Evolutionary conservation across 1,139 yeast genomes (phyloP), one percentile per base, ranked within the genome.

Genomic region (Saccharomyces pastorianus): DNA sequence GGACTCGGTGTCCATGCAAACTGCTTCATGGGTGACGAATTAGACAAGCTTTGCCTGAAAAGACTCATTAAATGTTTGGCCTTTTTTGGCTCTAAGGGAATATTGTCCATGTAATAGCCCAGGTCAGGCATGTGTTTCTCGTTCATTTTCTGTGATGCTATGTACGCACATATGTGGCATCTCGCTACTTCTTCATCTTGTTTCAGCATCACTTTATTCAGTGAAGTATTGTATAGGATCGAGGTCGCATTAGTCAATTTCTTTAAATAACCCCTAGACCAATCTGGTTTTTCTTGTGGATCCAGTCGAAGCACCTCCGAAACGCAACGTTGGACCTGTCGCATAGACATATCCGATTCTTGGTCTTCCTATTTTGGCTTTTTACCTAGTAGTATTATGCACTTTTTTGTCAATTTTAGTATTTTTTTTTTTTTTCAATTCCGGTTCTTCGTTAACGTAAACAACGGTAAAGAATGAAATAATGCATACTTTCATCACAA

Each of bases 91-190:
- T 83, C 85, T 4, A 83, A 68, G 0, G 93, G 91, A 8, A 85
- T 77, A 57, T 75, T 76, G 47, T 73, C 75, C 25, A 73, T 55
- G 48, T 60, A 61, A 51, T 60, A 60, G 23, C 72, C 71, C 1
- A 86, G 82, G 3, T 71, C 74, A 0, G 83, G 80, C 9, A 81
- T 69, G 13, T 73, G 70, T 44, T 68, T 68, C n/a, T 72, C 70
- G 25, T 71, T 71, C 50, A 79, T 76, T 59, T 75, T 75, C 56
- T 82, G 84, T 13, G 78, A 77, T 0, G 87, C 83, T 31, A 84
- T 67, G 57, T 73, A 80, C 1, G 88, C 86, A 66, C 88, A 82
- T 14, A 85, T 66, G 63, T 85, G 90, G 57, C 77, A 77, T 49
- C 91, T 71, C 1, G 87, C 88, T 2, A 79, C 73, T 59, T 85